Conservation (phyloP, 2,329 filamentous ascomycete genomes). For the Metarhizium album region DNA sequence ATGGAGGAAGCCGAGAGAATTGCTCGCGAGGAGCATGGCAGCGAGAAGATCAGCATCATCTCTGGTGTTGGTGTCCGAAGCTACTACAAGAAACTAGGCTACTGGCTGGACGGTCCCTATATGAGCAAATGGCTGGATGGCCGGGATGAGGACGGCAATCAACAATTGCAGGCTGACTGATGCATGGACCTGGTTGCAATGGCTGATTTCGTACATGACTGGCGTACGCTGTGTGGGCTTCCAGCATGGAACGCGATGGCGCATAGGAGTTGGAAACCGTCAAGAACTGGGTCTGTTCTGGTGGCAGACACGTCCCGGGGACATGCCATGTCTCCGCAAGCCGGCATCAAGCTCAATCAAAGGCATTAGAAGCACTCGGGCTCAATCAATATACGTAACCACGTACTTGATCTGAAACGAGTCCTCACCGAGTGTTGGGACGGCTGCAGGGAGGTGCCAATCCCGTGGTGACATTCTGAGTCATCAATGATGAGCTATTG, state of each 20-base stretch:
- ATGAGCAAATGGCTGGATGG: constrained; percentile 58
- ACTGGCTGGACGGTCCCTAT: constrained; percentile 86
- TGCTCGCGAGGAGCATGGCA: constrained; percentile 86
- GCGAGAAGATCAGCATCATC: constrained; percentile 90
- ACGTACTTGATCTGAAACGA: neutral
- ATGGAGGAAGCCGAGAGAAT: constrained; percentile 99
- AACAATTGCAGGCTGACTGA: neutral
- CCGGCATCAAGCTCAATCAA: neutral
- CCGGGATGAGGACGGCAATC: constrained; percentile 13
- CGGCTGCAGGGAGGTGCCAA: no score
- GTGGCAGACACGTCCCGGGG: neutral
- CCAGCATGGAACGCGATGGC: neutral
- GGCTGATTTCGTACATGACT: neutral
- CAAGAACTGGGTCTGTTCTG: neutral
- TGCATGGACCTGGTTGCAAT: neutral
- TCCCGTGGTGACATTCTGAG: no score
- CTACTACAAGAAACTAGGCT: constrained; percentile 89
- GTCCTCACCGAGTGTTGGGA: neutral
- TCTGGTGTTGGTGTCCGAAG: constrained; percentile 94
- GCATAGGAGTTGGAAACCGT: neutral
- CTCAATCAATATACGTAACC: no score
- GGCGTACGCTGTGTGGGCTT: neutral
- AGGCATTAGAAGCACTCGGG: no score
- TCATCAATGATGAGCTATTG: no score
- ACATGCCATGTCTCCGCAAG: neutral